Conservation (phyloP, 257 asterid genomes). For the Schizonepeta tenuifolia region DNA sequence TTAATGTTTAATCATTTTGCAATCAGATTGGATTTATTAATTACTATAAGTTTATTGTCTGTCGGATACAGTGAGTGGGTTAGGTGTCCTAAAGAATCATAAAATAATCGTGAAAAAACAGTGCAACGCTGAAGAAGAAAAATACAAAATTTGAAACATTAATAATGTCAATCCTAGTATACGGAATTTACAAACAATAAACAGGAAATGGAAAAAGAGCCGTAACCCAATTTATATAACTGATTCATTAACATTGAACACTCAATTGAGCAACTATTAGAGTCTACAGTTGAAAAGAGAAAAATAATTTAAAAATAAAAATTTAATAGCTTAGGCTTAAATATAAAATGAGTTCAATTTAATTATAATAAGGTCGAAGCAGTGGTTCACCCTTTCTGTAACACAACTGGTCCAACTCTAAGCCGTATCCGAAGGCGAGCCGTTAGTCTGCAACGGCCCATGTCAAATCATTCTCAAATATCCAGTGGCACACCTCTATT, state of each 20-base stretch:
- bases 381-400: slow-evolving; percentile 54
- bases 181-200: slow-evolving; percentile 16
- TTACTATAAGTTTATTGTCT: background rate
- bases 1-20: background rate
- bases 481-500: slow-evolving; percentile 95
- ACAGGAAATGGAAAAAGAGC: background rate
- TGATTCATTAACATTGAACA: slow-evolving; percentile 3
- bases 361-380: slow-evolving; percentile 50
- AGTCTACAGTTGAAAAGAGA: slow-evolving; percentile 21
- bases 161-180: background rate
- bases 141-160: background rate
- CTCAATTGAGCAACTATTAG: slow-evolving; percentile 32
- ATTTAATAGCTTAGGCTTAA: slow-evolving; percentile 28
- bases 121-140: background rate
- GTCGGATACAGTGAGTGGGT: background rate
- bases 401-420: slow-evolving; percentile 54
- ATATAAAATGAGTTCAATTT: slow-evolving; percentile 41
- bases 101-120: background rate
- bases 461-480: slow-evolving; percentile 83
- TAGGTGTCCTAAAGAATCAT: too few relatives aligned
- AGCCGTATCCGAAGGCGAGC: slow-evolving; percentile 11
- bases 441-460: slow-evolving; percentile 69
- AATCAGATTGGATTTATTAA: background rate
- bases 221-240: slow-evolving; percentile 16
- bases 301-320: background rate